Evolutionary conservation across 306 rosid genomes (phyloP), one percentile per base, ranked within the genome.

Genomic region (Fagus crenata): DNA sequence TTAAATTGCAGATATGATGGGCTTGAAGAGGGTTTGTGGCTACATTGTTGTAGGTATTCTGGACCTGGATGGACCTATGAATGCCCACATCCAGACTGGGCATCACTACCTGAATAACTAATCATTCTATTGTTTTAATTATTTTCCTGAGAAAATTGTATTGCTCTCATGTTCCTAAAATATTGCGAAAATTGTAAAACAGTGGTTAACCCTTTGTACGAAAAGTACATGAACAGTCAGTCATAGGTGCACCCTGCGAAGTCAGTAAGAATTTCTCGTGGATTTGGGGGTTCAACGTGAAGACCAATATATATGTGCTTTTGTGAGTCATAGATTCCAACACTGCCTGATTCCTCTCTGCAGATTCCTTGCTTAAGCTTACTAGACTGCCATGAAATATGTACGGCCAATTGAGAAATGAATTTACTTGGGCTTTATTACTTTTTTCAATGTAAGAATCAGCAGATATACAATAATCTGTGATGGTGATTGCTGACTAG

Each of bases 41-140:
- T 91, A 43, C 98, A 91, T 74, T 91, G 97, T 84, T 39, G 84
- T 81, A 78, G 82, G 39, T 91, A 91, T 72, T 79, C 92, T 41
- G 98, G 96, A 78, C 92, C 98, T 4, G 98, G 86, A 73, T 93
- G 98, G 98, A 54, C 51, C 15, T 93, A 91, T 65, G 96, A 89
- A 67, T 91, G 97, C 86, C 97, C 97, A 42, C 76, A 85, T 82
- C 97, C 95, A 58, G 90, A 87, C 80, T 91, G 98, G 97, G 92
- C 93, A 8, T 85, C 88, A 63, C 78, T 88, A 35, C 51, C 51
- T 46, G 51, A 46, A 46, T 46, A 49, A 53, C 73, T 85, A 88
- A 81, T 53, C 18, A 56, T 39, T 39, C 7, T 14, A 6, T 56
- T 37, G 70, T 22, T 64, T 54, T 77, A 49, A 42, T 39, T 70